These are phyloP conservation scores for Silene vulgaris DNA, from an alignment of 179 eudicot genomes.

Conservation along the genomic window DNA sequence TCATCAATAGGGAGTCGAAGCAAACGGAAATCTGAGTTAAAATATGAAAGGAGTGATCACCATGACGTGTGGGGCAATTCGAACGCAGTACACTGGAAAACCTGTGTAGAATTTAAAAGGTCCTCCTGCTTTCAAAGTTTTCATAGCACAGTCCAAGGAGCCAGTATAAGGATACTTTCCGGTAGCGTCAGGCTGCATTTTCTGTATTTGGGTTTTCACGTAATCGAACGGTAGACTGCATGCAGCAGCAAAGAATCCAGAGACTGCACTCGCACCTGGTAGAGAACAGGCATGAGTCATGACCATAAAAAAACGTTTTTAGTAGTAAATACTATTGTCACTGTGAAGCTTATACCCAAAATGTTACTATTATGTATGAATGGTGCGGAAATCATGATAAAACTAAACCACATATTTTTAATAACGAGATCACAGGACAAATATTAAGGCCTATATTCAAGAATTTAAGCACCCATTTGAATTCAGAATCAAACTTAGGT, in stretches of 20 bases:
- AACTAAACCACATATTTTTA: no score
- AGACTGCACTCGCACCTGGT: constrained; percentile 50
- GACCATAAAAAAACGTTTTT: background rate
- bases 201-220: constrained; percentile 47
- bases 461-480: no score
- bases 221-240: constrained; percentile 51
- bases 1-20: background rate
- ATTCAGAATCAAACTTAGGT: no score
- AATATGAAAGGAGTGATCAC: constrained; percentile 26
- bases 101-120: constrained; percentile 54
- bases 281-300: constrained; percentile 6
- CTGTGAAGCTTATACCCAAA: no score
- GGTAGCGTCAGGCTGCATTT: constrained; percentile 49
- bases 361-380: no score
- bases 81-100: constrained; percentile 50
- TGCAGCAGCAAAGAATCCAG: constrained; percentile 52
- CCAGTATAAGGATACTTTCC: constrained; percentile 51
- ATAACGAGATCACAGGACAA: no score
- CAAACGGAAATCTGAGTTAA: background rate
- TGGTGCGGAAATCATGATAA: no score
- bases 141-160: constrained; percentile 46
- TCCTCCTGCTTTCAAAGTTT: constrained; percentile 44
- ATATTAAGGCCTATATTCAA: no score
- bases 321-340: no score
- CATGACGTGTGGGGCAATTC: constrained; percentile 65